Conservation (phyloP, 1,284 basidiomycete species). For the Jaminaea rosea region DNA sequence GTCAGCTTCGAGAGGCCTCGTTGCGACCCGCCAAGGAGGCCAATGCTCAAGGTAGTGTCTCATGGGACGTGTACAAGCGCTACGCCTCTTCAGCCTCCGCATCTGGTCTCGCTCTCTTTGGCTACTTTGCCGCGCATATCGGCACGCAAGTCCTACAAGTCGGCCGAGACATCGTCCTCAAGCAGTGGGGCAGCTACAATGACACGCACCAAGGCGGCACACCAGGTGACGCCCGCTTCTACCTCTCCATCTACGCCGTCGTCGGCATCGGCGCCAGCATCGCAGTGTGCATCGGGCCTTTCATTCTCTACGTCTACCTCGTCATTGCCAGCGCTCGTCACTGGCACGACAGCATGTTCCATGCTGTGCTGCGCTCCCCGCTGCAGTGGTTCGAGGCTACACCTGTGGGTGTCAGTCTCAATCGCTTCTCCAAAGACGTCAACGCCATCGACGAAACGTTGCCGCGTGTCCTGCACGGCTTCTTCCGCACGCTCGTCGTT, state of each 20-base stretch:
- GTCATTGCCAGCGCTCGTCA: slow-evolving; percentile 32
- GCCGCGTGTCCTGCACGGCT: slow-evolving; percentile 38
- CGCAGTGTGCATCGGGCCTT: slow-evolving; percentile 38
- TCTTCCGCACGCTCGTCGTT: slow-evolving; percentile 34
- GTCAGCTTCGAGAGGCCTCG: slow-evolving; percentile 37
- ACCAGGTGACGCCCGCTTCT: slow-evolving; percentile 21
- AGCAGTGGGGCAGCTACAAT: slow-evolving; percentile 42
- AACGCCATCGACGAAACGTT: slow-evolving; percentile 68
- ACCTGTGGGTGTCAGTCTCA: slow-evolving; percentile 58
- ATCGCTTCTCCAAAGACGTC: slow-evolving; percentile 83
- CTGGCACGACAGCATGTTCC: slow-evolving; percentile 43
- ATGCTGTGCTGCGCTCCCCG: slow-evolving; percentile 31
- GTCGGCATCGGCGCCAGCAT: slow-evolving; percentile 30
- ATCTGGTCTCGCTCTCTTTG: slow-evolving; percentile 22
- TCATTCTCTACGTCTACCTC: slow-evolving; percentile 42
- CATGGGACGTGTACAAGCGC: slow-evolving; percentile 34
- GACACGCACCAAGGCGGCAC: slow-evolving; percentile 14
- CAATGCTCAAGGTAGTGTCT: slow-evolving; percentile 36
- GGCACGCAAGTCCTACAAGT: slow-evolving; percentile 36
- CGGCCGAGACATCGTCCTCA: slow-evolving; percentile 40
- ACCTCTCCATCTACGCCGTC: slow-evolving; percentile 39
- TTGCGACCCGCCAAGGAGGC: slow-evolving; percentile 35
- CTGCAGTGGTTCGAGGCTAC: slow-evolving; percentile 46
- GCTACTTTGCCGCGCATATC: slow-evolving; percentile 34
- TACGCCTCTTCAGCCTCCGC: slow-evolving; percentile 32